Evolutionary conservation across 345 rosid species (phyloP).

Genomic region (Euphorbia pulcherrima): DNA sequence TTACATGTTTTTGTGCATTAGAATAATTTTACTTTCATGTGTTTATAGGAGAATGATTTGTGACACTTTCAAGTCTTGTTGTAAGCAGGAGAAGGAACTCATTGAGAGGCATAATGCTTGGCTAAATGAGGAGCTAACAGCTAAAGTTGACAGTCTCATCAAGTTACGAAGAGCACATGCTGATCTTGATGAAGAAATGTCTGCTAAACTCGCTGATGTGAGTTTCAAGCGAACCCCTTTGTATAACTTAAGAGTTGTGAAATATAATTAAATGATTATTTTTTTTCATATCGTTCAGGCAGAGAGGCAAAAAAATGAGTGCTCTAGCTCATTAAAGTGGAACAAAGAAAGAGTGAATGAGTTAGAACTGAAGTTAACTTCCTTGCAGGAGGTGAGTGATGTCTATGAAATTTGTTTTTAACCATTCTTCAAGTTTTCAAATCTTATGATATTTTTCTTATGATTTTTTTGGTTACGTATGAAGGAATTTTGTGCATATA

Average conservation of each 20-base stretch:
- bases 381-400: constrained; percentile 58
- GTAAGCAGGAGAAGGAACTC: constrained; percentile 82
- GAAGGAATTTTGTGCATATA: constrained; percentile 68
- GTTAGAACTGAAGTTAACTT: constrained; percentile 48
- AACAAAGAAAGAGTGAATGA: constrained; percentile 73
- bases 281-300: constrained; percentile 35
- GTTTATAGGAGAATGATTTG: neutral
- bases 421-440: constrained; percentile 11
- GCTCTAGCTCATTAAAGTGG: constrained; percentile 66
- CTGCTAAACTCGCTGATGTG: constrained; percentile 71
- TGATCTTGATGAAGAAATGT: constrained; percentile 75
- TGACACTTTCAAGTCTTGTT: constrained; percentile 22
- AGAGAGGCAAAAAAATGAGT: constrained; percentile 54
- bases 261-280: neutral
- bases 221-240: constrained; percentile 8
- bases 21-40: neutral
- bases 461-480: constrained; percentile 17
- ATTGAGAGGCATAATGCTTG: constrained; percentile 77
- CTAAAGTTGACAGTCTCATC: constrained; percentile 58
- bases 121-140: constrained; percentile 83
- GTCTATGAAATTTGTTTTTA: constrained; percentile 7
- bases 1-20: constrained; percentile 1
- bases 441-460: constrained; percentile 16
- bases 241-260: neutral
- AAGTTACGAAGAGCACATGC: constrained; percentile 60